A percentile compares a stretch with the other conserved stretches of the same genome.
phyloP scores from a whole-genome alignment of 208 protist species.

The Sergeia podlipaevii region DNA sequence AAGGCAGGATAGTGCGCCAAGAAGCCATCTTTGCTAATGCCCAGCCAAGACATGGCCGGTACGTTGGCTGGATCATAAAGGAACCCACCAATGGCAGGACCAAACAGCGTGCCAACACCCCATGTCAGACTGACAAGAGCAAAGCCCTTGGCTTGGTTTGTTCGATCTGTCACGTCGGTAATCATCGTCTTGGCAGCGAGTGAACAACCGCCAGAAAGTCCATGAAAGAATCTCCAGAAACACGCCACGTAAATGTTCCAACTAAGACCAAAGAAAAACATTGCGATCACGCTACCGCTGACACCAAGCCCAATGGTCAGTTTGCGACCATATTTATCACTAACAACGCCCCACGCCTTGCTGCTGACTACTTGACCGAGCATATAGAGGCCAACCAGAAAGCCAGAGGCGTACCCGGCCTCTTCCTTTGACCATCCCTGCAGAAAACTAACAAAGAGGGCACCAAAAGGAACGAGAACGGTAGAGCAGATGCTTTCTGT shows the following conservation, averaged over 20 bases:
- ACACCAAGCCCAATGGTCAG: slow-evolving; percentile 50
- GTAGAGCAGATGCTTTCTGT: slow-evolving; percentile 72
- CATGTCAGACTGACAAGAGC: slow-evolving; percentile 96
- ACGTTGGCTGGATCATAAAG: slow-evolving; percentile 61
- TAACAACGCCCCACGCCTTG: slow-evolving; percentile 64
- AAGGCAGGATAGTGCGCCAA: slow-evolving; percentile 52
- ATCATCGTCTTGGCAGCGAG: slow-evolving; percentile 83
- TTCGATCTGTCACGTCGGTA: slow-evolving; percentile 72
- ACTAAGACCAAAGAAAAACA: slow-evolving; percentile 67
- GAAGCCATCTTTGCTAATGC: slow-evolving; percentile 27
- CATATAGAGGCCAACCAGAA: slow-evolving; percentile 79
- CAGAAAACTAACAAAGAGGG: slow-evolving; percentile 53
- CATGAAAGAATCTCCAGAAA: slow-evolving; percentile 77
- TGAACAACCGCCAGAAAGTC: slow-evolving; percentile 53
- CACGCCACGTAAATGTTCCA: slow-evolving; percentile 46
- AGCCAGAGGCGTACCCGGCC: slow-evolving; percentile 60
- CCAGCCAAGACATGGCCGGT: slow-evolving; percentile 12
- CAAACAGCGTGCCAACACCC: slow-evolving; percentile 68
- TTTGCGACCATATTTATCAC: slow-evolving; percentile 67
- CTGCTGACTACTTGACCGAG: slow-evolving; percentile 71
- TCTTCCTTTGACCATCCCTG: slow-evolving; percentile 29
- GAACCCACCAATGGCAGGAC: slow-evolving; percentile 55
- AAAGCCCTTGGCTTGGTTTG: slow-evolving; percentile 88
- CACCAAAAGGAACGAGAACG: slow-evolving; percentile 76
- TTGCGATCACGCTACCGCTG: slow-evolving; percentile 34